Evolutionary conservation across 345 rosid species (phyloP).

Genomic region (Anacardium occidentale): DNA sequence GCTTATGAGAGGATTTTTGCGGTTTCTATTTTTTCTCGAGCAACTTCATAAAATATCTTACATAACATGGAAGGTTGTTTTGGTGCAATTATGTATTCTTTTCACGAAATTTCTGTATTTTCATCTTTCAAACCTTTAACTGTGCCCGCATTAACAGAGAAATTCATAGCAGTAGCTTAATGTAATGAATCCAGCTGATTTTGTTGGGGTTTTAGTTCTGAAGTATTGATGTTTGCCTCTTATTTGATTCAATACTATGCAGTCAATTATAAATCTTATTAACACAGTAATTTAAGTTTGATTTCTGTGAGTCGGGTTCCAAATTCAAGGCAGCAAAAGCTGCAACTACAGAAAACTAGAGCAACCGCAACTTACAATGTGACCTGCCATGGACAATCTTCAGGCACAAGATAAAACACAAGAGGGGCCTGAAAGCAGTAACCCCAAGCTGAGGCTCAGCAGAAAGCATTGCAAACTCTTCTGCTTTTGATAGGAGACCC

Average conservation of each 20-base stretch:
- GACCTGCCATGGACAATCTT: conserved; percentile 67
- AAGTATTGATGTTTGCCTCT: background rate
- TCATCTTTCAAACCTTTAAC: too few species aligned
- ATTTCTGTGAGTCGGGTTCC: conserved; percentile 81
- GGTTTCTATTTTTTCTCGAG: conserved; percentile 13
- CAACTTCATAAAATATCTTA: conserved; percentile 33
- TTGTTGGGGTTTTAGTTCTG: background rate
- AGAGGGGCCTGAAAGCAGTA: conserved; percentile 74
- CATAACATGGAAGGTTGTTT: conserved; percentile 19
- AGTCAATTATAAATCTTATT: too few species aligned
- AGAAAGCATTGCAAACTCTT: conserved; percentile 79
- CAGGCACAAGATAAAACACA: conserved; percentile 79
- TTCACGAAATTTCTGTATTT: conserved; percentile 19
- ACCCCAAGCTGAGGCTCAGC: conserved; percentile 71
- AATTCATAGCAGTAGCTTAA: background rate
- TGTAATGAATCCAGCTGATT: background rate
- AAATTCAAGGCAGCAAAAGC: conserved; percentile 83
- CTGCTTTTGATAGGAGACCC: conserved; percentile 88
- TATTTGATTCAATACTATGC: background rate
- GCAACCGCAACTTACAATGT: conserved; percentile 60
- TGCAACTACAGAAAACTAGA: conserved; percentile 54
- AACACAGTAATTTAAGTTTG: conserved; percentile 25
- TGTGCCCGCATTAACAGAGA: background rate
- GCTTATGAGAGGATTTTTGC: conserved; percentile 16
- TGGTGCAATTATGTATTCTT: conserved; percentile 22